Percentiles rank a stretch among this genome's conserved stretches.
These are phyloP conservation scores for Botrytis sinoallii DNA, from an alignment of 2,329 filamentous ascomycete species.

Conservation along the genomic window DNA sequence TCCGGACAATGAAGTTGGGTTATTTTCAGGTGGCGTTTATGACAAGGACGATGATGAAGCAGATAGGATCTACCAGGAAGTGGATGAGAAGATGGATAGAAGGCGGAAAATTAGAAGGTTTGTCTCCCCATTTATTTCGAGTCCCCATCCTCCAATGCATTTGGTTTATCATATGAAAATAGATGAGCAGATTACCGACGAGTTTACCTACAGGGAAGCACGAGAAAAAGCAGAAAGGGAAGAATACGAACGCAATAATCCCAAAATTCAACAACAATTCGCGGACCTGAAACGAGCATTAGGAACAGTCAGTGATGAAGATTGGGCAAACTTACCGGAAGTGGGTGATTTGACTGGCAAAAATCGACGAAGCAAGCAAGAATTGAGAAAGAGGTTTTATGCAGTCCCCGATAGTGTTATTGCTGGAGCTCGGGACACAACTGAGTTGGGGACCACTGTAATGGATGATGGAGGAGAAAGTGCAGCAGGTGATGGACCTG, in stretches of 20 bases:
- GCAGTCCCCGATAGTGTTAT: constrained; percentile 95
- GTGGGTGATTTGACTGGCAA: constrained; percentile 96
- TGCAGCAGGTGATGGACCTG: constrained; percentile 46
- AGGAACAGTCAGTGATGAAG: constrained; percentile 84
- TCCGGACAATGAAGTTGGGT: constrained; percentile 92
- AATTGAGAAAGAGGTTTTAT: constrained; percentile 82
- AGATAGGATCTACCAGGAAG: constrained; percentile 89
- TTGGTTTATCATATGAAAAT: constrained; percentile 66
- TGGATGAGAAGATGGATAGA: constrained; percentile 96
- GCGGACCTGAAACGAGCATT: constrained; percentile 91
- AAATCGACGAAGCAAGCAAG: constrained; percentile 81
- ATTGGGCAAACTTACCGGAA: constrained; percentile 94
- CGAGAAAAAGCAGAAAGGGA: constrained; percentile 88
- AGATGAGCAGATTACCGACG: constrained; percentile 77
- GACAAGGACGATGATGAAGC: constrained; percentile 98
- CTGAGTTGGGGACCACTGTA: constrained; percentile 85
- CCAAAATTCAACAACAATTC: constrained; percentile 97
- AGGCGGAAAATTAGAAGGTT: constrained; percentile 83
- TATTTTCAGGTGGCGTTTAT: constrained; percentile 94
- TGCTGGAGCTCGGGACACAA: constrained; percentile 75
- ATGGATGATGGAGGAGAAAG: constrained; percentile 66
- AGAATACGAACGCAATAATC: constrained; percentile 95
- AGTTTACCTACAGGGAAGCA: constrained; percentile 75
- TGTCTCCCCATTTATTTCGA: constrained; percentile 45
- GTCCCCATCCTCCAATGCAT: constrained; percentile 41